Evolutionary conservation across 129 eudicot genomes (phyloP).

Genomic region (Helianthus annuus): DNA sequence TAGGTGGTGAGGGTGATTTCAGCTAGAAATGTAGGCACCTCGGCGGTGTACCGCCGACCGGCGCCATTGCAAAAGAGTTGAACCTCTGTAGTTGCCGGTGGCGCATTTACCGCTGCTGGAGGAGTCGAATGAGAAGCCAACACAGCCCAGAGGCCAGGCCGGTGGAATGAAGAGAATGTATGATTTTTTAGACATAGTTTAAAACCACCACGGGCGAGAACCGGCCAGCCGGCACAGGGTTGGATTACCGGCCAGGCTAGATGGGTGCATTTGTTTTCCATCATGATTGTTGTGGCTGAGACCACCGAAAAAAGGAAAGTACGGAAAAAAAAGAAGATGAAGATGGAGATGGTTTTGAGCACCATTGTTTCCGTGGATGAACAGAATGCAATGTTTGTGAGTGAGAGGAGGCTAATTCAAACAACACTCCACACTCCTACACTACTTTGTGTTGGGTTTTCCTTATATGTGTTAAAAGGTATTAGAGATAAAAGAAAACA

Average conservation of each 20-base stretch:
- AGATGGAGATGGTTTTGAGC: conserved; percentile 3
- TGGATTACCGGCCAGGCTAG: conserved; percentile 97
- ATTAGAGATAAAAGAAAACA: too few species aligned
- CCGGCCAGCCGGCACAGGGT: conserved; percentile 72
- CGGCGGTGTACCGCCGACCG: conserved; percentile 83
- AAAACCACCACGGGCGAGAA: conserved; percentile 89
- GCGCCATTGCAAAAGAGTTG: conserved; percentile 78
- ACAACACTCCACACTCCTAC: not conserved
- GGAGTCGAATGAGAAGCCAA: conserved; percentile 70
- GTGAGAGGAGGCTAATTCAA: not conserved
- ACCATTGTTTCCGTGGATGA: conserved; percentile 20
- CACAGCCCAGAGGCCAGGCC: conserved; percentile 95
- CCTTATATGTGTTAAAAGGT: too few species aligned
- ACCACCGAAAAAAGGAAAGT: not conserved
- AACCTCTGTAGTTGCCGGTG: conserved; percentile 90
- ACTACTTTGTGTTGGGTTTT: too few species aligned
- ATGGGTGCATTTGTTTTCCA: conserved; percentile 77
- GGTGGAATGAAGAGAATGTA: conserved; percentile 68
- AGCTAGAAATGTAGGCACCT: conserved; percentile 51
- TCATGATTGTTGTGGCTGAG: conserved; percentile 62
- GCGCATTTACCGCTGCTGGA: conserved; percentile 72
- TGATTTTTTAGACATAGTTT: conserved; percentile 62
- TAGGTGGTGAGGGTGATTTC: conserved; percentile 73
- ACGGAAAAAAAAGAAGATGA: not conserved
- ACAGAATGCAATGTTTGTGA: too few species aligned